phyloP scores from a whole-genome alignment of 2,329 filamentous ascomycete genomes.

The Talaromyces sp. region DNA sequence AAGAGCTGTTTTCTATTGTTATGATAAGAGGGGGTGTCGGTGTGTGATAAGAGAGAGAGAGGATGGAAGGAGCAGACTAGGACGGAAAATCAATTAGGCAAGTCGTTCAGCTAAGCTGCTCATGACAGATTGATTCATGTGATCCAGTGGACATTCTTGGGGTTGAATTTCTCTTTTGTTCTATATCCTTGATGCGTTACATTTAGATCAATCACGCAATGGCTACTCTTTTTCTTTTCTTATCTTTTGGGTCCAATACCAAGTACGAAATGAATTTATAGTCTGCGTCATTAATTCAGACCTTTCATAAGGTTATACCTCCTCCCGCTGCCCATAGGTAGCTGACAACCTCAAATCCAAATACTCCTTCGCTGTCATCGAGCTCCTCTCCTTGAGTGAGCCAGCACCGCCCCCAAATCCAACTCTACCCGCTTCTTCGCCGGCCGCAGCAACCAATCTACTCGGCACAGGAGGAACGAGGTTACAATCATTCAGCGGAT shows the following conservation, averaged over 20 bases:
- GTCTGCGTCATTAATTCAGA: background rate
- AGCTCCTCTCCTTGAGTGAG: slow-evolving; percentile 29
- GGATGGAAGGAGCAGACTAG: background rate
- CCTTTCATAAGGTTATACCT: slow-evolving; percentile 2
- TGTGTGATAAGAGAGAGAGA: background rate
- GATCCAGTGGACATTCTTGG: background rate
- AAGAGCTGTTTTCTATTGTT: background rate
- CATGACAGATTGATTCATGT: background rate
- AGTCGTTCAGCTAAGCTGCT: too few relatives aligned
- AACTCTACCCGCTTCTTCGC: slow-evolving; percentile 36
- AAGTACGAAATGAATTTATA: background rate
- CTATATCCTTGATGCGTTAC: slow-evolving; percentile 20
- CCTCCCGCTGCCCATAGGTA: slow-evolving; percentile 51
- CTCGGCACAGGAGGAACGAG: slow-evolving; percentile 55
- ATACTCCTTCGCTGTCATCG: slow-evolving; percentile 58
- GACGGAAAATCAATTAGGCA: background rate
- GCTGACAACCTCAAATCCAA: slow-evolving; percentile 55
- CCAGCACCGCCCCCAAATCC: slow-evolving; percentile 43
- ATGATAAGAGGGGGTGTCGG: background rate
- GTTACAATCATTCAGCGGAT: slow-evolving; percentile 55
- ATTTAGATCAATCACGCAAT: slow-evolving; percentile 5
- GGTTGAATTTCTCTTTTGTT: slow-evolving; percentile 10
- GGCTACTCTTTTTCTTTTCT: slow-evolving; percentile 1
- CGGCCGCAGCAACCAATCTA: slow-evolving; percentile 39
- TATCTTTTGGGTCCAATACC: background rate